Evolutionary conservation across 495 filamentous ascomycete species (phyloP).

Genomic region (Tuber indicum): DNA sequence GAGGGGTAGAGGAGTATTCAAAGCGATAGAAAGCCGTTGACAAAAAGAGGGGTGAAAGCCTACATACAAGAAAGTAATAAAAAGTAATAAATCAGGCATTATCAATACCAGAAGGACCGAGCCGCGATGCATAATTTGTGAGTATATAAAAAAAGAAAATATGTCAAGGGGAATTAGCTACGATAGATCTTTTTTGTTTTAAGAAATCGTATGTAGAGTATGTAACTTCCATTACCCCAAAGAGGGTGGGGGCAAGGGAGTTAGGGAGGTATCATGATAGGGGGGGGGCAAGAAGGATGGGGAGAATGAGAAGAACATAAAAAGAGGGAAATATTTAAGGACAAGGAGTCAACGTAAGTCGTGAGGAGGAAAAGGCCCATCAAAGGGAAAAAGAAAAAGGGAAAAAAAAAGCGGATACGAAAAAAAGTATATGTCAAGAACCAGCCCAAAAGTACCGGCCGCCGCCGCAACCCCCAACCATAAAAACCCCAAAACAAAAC

Average conservation of each 20-base stretch:
- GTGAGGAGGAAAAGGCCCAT: neutral
- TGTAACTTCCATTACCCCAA: neutral
- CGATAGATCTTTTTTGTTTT: neutral
- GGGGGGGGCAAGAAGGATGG: neutral
- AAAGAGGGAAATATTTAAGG: neutral
- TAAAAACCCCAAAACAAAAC: neutral
- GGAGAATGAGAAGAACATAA: neutral
- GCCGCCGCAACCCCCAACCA: slow-evolving; percentile 2
- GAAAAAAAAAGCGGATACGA: neutral
- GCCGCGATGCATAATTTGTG: neutral
- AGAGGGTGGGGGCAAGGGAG: neutral
- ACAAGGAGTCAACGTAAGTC: neutral
- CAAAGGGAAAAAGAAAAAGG: neutral
- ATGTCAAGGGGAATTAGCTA: slow-evolving; percentile 3
- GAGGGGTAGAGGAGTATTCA: neutral
- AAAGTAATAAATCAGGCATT: neutral
- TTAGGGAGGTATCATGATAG: neutral
- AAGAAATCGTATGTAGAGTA: neutral
- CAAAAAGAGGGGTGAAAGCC: neutral
- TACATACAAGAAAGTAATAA: slow-evolving; percentile 3
- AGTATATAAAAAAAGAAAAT: neutral
- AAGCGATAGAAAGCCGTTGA: neutral
- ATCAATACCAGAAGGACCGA: neutral
- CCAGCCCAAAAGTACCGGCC: slow-evolving; percentile 14
- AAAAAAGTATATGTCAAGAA: slow-evolving; percentile 2